Base-by-base conservation (phyloP, 2,329 filamentous ascomycete species). In the Pseudogymnoascus sp. region DNA sequence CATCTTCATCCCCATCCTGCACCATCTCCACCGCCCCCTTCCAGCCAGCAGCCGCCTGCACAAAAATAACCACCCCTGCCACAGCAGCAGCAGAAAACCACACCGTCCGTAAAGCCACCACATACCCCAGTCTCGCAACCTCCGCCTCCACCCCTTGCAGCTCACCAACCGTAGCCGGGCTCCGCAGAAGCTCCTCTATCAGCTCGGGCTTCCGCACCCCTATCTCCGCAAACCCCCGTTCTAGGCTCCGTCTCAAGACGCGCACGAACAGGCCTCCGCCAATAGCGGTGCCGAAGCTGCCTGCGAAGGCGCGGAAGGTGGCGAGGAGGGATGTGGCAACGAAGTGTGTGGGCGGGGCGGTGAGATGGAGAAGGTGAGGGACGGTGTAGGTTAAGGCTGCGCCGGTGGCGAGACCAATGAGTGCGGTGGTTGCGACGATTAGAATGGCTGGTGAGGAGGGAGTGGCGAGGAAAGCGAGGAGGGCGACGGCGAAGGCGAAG, bases 221-320 rank as follows among this genome's bases (percentile, higher is more conserved):
- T 54, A 69, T 41, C 65, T 77, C 66, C 62, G 73, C n/a, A 65
- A 78, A 73, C 0, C 75, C 76, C 57, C 75, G 75, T 4, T 80
- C 72, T 1, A 75, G 64, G 4, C 39, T 61, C 1, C 60, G 23
- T 45, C 71, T 69, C 3, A 75, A 34, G 1, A 69, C 65, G 0
- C 73, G 68, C 2, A 72, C 37, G 39, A 75, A 75, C 1, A 72
- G 45, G 60, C 91, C 91, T 2, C 91, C 90, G 2, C 90, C 90
- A 60, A 93, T 88, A 0, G 90, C 85, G 1, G 88, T 89, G 2
- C 91, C 90, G 69, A 96, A 95, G 62, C 86, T 89, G 13, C 90
- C 90, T 0, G 90, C 89, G 67, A 95, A 93, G 4, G 90, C 90
- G 3, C 92, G 83, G 75, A 93, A 93, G 0, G 90, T 96, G 28